A percentile compares a stretch with the other conserved stretches of the same genome.
Conservation (phyloP, 768 basidiomycete genomes). For the Mrakia frigida region DNA sequence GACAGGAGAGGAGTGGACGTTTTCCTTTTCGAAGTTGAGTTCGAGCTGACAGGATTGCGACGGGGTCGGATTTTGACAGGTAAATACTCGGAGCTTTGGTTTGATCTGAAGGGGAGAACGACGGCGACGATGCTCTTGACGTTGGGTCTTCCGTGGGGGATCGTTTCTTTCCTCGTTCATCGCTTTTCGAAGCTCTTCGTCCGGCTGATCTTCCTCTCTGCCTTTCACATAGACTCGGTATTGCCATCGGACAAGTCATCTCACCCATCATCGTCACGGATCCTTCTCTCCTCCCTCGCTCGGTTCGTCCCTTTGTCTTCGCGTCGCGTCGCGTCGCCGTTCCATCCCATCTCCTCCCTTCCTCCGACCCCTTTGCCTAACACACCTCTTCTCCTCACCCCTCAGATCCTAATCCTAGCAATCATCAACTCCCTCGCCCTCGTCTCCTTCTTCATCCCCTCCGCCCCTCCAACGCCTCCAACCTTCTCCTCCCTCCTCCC, state of each 20-base stretch:
- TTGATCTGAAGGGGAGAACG: slow-evolving; percentile 66
- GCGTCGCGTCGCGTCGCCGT: not conserved
- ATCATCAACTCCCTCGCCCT: slow-evolving; percentile 49
- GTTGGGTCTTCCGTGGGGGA: slow-evolving; percentile 39
- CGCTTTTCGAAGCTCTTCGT: not conserved
- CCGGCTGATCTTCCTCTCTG: too few species aligned
- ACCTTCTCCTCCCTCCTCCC: too few species aligned
- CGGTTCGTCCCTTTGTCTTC: not conserved
- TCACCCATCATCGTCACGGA: slow-evolving; percentile 53
- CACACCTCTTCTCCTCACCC: not conserved
- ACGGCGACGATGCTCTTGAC: slow-evolving; percentile 67
- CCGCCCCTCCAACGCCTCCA: slow-evolving; percentile 55
- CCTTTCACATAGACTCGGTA: slow-evolving; percentile 51
- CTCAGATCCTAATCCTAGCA: slow-evolving; percentile 13
- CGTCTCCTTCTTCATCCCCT: slow-evolving; percentile 55
- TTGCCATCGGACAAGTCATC: slow-evolving; percentile 66
- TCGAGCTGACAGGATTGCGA: too few species aligned
- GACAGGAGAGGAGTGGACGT: not conserved
- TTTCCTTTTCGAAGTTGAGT: too few species aligned
- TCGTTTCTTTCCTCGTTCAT: not conserved
- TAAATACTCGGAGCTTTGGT: slow-evolving; percentile 78
- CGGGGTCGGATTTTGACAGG: slow-evolving; percentile 54
- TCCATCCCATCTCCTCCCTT: not conserved
- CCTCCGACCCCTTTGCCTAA: not conserved
- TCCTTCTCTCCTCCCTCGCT: slow-evolving; percentile 2